Conservation (phyloP, 257 asterid genomes). For the Solanum neorickii region DNA sequence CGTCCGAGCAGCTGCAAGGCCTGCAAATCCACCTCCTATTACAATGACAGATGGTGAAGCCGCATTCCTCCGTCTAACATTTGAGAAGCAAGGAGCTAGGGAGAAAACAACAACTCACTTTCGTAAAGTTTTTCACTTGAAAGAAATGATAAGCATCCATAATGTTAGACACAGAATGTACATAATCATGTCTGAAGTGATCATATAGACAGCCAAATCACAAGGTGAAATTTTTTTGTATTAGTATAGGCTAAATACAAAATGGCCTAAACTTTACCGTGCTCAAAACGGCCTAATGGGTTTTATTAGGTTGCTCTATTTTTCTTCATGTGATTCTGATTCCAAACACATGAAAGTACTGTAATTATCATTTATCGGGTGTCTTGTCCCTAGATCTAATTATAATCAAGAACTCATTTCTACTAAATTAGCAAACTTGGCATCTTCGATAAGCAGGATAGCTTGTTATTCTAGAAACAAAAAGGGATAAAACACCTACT, state of each 20-base stretch:
- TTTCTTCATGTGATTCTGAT: background rate
- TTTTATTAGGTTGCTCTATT: background rate
- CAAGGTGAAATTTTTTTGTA: background rate
- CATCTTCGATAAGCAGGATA: background rate
- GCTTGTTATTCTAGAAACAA: background rate
- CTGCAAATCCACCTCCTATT: slow-evolving; percentile 90
- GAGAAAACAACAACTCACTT: background rate
- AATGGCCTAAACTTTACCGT: background rate
- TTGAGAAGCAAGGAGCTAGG: slow-evolving; percentile 49
- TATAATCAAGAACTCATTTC: background rate
- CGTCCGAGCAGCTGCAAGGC: slow-evolving; percentile 81
- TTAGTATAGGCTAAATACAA: background rate
- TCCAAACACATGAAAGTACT: background rate
- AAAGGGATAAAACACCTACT: background rate
- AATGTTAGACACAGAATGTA: background rate
- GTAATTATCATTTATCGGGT: background rate
- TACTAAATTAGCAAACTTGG: background rate
- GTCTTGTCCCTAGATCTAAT: background rate
- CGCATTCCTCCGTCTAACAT: slow-evolving; percentile 25
- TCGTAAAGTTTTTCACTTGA: background rate
- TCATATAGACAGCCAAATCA: background rate
- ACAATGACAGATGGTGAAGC: slow-evolving; percentile 74
- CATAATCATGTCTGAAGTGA: background rate
- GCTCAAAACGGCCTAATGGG: background rate
- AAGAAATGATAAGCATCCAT: background rate